Percentiles rank a stretch among this genome's conserved stretches.
These are phyloP conservation scores for Truncatella angustata DNA, from an alignment of 2,329 filamentous ascomycete species.

Conservation along the genomic window DNA sequence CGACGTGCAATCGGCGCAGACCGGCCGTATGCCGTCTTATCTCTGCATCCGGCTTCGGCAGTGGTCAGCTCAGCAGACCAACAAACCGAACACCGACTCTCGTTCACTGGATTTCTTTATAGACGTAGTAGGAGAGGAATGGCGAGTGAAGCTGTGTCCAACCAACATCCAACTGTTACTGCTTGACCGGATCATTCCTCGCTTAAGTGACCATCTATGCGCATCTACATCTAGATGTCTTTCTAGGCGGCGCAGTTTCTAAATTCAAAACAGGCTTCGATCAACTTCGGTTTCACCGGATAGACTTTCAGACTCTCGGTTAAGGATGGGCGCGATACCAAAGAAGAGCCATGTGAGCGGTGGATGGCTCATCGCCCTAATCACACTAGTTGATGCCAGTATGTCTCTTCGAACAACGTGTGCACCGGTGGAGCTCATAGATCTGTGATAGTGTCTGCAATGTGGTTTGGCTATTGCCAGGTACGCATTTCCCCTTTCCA, in stretches of 20 bases:
- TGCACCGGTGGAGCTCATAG: background rate
- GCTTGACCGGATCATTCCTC: too few relatives aligned
- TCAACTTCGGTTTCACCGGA: background rate
- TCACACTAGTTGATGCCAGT: slow-evolving; percentile 28
- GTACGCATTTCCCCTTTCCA: slow-evolving; percentile 15
- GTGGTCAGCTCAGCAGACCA: slow-evolving; percentile 1
- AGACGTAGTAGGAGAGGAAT: too few relatives aligned
- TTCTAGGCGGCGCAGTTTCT: too few relatives aligned
- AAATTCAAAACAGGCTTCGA: too few relatives aligned
- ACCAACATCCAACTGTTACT: background rate
- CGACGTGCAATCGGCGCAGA: background rate
- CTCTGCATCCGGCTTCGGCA: slow-evolving; percentile 1
- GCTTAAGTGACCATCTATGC: too few relatives aligned
- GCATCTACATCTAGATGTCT: too few relatives aligned
- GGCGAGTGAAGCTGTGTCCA: background rate
- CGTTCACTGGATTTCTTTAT: background rate
- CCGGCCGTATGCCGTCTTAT: slow-evolving; percentile 2
- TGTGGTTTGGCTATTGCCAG: slow-evolving; percentile 30
- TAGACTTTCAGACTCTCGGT: too few relatives aligned
- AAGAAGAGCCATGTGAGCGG: slow-evolving; percentile 10
- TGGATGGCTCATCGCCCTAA: slow-evolving; percentile 23
- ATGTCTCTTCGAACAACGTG: slow-evolving; percentile 19
- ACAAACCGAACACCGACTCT: background rate
- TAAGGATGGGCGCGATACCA: background rate
- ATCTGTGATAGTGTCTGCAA: slow-evolving; percentile 22